A percentile compares a stretch with the other conserved stretches of the same genome.
phyloP scores from a whole-genome alignment of 2,329 filamentous ascomycete genomes.

The Colletotrichum truncatum region DNA sequence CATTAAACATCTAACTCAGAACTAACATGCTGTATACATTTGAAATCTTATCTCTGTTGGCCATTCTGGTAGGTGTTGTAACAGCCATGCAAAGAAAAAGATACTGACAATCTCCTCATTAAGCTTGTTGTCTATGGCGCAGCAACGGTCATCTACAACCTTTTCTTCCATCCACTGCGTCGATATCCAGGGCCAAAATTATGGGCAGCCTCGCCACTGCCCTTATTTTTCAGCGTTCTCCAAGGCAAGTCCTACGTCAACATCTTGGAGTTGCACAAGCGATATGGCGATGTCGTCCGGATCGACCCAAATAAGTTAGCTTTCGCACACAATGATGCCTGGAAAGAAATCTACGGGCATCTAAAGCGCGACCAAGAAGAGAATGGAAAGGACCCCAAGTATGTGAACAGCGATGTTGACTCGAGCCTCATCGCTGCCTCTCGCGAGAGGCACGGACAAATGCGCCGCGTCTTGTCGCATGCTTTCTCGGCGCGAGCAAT shows the following conservation, averaged over 20 bases:
- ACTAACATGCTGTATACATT: too few relatives aligned
- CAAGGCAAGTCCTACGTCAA: neutral
- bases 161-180: slow-evolving; percentile 43
- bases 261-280: slow-evolving; percentile 27
- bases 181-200: slow-evolving; percentile 39
- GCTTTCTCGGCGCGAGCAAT: slow-evolving; percentile 41
- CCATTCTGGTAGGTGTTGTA: too few relatives aligned
- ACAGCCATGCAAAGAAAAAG: slow-evolving; percentile 37
- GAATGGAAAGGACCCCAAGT: slow-evolving; percentile 5
- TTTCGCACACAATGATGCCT: slow-evolving; percentile 44
- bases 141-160: slow-evolving; percentile 36
- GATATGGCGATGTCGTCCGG: slow-evolving; percentile 46
- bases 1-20: too few relatives aligned
- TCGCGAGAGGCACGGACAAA: slow-evolving; percentile 30
- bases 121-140: neutral
- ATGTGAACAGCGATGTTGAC: neutral
- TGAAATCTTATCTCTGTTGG: too few relatives aligned
- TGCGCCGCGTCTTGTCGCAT: slow-evolving; percentile 35
- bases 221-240: neutral
- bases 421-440: neutral
- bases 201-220: slow-evolving; percentile 4
- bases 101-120: neutral
- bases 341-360: slow-evolving; percentile 50
- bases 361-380: slow-evolving; percentile 12
- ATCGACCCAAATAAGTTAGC: slow-evolving; percentile 48